Conservation (phyloP, 805 yeast species). For the Phaffomyces antillensis region DNA sequence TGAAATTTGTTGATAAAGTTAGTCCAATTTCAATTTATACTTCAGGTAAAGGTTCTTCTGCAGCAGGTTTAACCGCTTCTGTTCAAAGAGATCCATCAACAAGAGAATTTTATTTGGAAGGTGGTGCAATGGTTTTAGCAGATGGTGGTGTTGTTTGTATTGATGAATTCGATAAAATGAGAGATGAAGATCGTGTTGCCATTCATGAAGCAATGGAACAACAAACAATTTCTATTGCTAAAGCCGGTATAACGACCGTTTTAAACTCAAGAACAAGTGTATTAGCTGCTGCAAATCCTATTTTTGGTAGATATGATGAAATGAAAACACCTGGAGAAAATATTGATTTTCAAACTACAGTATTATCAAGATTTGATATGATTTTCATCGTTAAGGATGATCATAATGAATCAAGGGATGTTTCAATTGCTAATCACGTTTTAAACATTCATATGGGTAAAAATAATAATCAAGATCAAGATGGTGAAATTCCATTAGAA, state of each 20-base stretch:
- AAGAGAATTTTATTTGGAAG: slow-evolving; percentile 91
- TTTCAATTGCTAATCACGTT: slow-evolving; percentile 88
- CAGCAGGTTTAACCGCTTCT: slow-evolving; percentile 98
- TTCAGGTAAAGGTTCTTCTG: slow-evolving; percentile 98
- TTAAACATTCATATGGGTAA: slow-evolving; percentile 90
- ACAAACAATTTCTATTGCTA: slow-evolving; percentile 96
- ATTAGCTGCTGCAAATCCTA: slow-evolving; percentile 96
- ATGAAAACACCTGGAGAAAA: slow-evolving; percentile 96
- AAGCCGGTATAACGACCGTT: slow-evolving; percentile 97
- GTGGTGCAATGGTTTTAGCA: slow-evolving; percentile 99
- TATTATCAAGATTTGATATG: slow-evolving; percentile 97
- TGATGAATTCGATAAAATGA: slow-evolving; percentile 98
- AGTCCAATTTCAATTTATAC: slow-evolving; percentile 94
- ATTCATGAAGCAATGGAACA: slow-evolving; percentile 99
- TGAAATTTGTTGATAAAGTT: slow-evolving; percentile 91
- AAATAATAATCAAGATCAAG: slow-evolving; percentile 44
- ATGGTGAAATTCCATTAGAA: slow-evolving; percentile 79
- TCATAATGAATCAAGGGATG: slow-evolving; percentile 79
- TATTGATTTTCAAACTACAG: slow-evolving; percentile 95
- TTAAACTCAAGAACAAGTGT: slow-evolving; percentile 95
- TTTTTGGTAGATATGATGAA: slow-evolving; percentile 94
- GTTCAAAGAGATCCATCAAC: slow-evolving; percentile 89
- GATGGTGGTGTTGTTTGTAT: slow-evolving; percentile 99
- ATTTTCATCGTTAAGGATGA: slow-evolving; percentile 95
- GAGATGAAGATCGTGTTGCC: slow-evolving; percentile 98